phyloP scores from a whole-genome alignment of 345 rosid genomes.

The Xanthoceras sorbifolium region DNA sequence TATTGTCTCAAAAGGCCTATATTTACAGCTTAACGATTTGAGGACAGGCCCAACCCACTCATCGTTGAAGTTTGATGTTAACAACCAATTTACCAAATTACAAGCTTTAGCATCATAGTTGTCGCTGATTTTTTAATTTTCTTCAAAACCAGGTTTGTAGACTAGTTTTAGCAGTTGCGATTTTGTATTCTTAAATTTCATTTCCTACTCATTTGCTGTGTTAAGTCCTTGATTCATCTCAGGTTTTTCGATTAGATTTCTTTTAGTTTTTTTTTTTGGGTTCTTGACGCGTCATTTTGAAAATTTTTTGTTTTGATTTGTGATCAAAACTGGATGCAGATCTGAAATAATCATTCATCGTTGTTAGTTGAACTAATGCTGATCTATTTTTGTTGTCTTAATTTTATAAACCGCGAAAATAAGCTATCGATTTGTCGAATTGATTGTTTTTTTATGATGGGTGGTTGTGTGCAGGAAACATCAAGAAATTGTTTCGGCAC shows the following conservation, averaged over 20 bases:
- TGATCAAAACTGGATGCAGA: no score
- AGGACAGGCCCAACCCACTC: not conserved
- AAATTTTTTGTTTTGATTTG: not conserved
- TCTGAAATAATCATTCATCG: no score
- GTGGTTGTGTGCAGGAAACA: conserved; percentile 1
- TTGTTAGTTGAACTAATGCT: no score
- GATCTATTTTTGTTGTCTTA: no score
- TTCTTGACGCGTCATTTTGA: not conserved
- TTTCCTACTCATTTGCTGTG: not conserved
- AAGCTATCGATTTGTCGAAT: no score
- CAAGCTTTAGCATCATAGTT: not conserved
- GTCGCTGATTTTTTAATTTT: not conserved
- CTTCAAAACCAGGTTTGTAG: not conserved
- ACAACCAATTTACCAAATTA: not conserved
- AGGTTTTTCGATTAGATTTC: not conserved
- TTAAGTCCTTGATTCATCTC: not conserved
- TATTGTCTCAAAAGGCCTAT: no score
- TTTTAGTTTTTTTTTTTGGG: no score
- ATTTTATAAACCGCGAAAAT: no score
- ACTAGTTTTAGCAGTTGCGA: not conserved
- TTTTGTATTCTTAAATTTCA: not conserved
- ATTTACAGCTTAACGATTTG: not conserved
- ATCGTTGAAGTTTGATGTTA: not conserved
- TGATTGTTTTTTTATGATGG: not conserved
- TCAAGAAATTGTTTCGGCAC: not conserved